Conservation (phyloP, 1,139 yeast species). For the Pichia inconspicua region DNA sequence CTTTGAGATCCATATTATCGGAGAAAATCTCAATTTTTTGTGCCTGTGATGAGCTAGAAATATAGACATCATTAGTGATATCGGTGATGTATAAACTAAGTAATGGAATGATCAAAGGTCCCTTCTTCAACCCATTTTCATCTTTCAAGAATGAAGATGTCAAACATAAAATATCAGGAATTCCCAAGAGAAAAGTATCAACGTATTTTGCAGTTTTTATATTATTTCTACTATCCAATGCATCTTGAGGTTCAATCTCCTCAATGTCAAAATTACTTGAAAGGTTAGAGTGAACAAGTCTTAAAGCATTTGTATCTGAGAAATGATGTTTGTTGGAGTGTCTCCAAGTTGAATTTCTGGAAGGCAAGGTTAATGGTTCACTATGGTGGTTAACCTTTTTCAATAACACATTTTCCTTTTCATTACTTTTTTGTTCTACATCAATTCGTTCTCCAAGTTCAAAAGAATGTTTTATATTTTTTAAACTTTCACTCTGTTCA, state of each 20-base stretch:
- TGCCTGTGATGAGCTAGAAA: neutral
- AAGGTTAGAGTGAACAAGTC: neutral
- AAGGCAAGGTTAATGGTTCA: constrained; percentile 10
- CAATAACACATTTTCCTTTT: constrained; percentile 4
- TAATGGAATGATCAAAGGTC: constrained; percentile 72
- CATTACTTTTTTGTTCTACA: neutral
- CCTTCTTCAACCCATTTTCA: constrained; percentile 69
- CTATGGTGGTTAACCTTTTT: neutral
- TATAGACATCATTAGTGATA: constrained; percentile 30
- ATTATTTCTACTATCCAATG: constrained; percentile 18
- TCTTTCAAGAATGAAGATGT: constrained; percentile 73
- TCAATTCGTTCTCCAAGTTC: neutral
- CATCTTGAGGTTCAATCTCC: constrained; percentile 5
- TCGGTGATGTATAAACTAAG: constrained; percentile 60
- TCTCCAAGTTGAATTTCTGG: constrained; percentile 12
- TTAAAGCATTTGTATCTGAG: neutral
- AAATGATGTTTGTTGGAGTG: constrained; percentile 6
- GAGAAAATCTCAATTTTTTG: neutral
- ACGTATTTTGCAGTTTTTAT: constrained; percentile 56
- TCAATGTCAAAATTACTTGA: neutral
- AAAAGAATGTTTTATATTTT: neutral
- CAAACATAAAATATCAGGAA: constrained; percentile 70
- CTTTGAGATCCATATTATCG: neutral
- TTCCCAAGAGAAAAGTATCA: constrained; percentile 59
- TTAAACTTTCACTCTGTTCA: neutral